Conservation (phyloP, 2,329 filamentous ascomycete genomes). For the Cytospora schulzeri region DNA sequence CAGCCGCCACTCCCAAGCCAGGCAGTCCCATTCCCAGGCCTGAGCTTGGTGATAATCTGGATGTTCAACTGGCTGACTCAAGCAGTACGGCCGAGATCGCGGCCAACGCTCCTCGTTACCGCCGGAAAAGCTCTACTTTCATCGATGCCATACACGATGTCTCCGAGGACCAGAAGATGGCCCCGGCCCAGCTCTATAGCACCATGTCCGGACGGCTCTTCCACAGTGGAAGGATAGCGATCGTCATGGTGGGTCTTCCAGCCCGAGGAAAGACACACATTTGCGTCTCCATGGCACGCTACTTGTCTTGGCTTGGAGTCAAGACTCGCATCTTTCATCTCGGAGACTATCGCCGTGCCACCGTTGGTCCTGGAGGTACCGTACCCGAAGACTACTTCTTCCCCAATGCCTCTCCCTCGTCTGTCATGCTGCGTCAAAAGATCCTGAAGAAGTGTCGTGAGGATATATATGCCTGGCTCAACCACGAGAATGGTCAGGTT, state of each 20-base stretch:
- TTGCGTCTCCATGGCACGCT: constrained; percentile 91
- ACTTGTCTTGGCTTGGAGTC: constrained; percentile 94
- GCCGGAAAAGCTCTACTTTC: constrained; percentile 91
- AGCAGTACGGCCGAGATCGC: constrained; percentile 85
- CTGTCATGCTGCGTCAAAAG: constrained; percentile 92
- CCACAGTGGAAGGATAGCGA: constrained; percentile 94
- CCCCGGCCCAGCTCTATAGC: constrained; percentile 95
- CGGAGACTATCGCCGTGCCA: constrained; percentile 92
- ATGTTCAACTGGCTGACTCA: constrained; percentile 35
- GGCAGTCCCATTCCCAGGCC: constrained; percentile 5
- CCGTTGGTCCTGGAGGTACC: constrained; percentile 78
- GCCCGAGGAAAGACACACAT: constrained; percentile 97
- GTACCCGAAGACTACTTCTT: constrained; percentile 98
- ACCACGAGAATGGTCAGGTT: constrained; percentile 96
- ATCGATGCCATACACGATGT: constrained; percentile 97
- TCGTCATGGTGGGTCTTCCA: constrained; percentile 93
- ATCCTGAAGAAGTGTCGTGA: constrained; percentile 97
- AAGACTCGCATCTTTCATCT: constrained; percentile 98
- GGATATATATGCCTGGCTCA: constrained; percentile 94
- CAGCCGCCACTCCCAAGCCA: not conserved
- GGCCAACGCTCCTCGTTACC: constrained; percentile 85
- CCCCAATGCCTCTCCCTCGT: constrained; percentile 87
- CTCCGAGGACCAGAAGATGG: constrained; percentile 77
- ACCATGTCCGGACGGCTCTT: constrained; percentile 97
- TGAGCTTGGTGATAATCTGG: constrained; percentile 28